These are phyloP conservation scores for Vigna angularis DNA, from an alignment of 306 rosid genomes.

Conservation along the genomic window DNA sequence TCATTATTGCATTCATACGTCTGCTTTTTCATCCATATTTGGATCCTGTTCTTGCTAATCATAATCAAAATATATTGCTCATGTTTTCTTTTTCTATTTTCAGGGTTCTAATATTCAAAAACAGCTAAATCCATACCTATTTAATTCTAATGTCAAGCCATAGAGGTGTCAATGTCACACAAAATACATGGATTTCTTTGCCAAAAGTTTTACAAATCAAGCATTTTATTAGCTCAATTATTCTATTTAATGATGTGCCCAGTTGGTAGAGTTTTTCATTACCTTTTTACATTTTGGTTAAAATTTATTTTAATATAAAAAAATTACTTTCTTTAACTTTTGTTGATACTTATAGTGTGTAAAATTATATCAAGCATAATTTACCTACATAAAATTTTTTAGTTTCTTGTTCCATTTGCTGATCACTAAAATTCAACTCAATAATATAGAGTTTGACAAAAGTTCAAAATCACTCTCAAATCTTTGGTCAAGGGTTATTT, in stretches of 20 bases:
- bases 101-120: neutral
- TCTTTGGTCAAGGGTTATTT: too few relatives aligned
- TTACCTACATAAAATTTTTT: too few relatives aligned
- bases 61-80: neutral
- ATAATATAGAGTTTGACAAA: too few relatives aligned
- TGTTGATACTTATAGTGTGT: too few relatives aligned
- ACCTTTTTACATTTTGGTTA: too few relatives aligned
- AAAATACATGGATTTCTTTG: neutral
- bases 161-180: neutral
- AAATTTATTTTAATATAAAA: too few relatives aligned
- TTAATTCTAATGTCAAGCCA: neutral
- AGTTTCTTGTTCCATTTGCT: too few relatives aligned
- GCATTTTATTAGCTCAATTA: neutral
- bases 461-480: too few relatives aligned
- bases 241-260: neutral
- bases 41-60: neutral
- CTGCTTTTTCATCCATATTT: conserved; percentile 17
- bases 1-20: neutral
- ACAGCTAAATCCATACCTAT: neutral
- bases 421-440: too few relatives aligned
- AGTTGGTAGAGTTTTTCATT: neutral
- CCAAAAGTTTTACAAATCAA: neutral
- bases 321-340: too few relatives aligned
- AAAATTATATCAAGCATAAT: too few relatives aligned
- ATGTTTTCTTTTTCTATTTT: neutral